Conservation (phyloP, 2,329 filamentous ascomycete genomes). For the Gliomastix tumulicola region DNA sequence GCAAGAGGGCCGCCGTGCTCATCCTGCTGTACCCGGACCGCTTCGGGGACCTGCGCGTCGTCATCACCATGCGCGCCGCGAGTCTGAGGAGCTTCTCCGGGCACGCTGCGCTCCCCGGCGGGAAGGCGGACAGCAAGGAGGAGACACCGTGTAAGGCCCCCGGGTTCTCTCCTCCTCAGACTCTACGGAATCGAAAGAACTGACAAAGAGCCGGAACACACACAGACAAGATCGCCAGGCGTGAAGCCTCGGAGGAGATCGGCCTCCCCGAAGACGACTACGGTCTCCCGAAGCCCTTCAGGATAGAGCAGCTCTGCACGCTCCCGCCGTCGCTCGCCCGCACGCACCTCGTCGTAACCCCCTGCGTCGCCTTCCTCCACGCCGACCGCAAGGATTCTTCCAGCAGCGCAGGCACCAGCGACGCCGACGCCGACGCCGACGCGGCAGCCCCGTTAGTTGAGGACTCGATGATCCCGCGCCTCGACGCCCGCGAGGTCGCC, state of each 20-base stretch:
- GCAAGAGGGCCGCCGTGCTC: conserved; percentile 76
- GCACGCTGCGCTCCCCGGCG: conserved; percentile 81
- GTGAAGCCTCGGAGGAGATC: conserved; percentile 91
- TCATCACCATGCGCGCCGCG: conserved; percentile 61
- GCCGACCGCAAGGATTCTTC: conserved; percentile 40
- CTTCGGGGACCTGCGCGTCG: conserved; percentile 67
- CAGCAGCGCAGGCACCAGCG: not conserved
- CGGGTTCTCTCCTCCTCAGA: not conserved
- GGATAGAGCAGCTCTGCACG: conserved; percentile 80
- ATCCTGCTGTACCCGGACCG: conserved; percentile 83
- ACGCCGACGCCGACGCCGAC: conserved; percentile 5
- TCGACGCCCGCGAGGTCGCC: conserved; percentile 87
- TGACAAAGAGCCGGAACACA: not conserved
- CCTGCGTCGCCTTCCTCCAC: conserved; percentile 73
- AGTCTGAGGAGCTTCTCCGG: conserved; percentile 66
- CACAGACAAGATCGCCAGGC: conserved; percentile 72
- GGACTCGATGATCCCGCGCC: conserved; percentile 66
- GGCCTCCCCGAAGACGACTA: conserved; percentile 69
- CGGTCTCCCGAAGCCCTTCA: conserved; percentile 68
- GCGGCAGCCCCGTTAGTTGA: conserved; percentile 42
- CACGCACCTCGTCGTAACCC: conserved; percentile 67
- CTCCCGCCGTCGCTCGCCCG: conserved; percentile 70
- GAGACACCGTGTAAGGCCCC: conserved; percentile 51
- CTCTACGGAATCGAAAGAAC: not conserved
- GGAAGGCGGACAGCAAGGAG: conserved; percentile 53